Evolutionary conservation across 2,329 filamentous ascomycete species (phyloP).

Genomic region (Cephalotrichum gorgonifer): DNA sequence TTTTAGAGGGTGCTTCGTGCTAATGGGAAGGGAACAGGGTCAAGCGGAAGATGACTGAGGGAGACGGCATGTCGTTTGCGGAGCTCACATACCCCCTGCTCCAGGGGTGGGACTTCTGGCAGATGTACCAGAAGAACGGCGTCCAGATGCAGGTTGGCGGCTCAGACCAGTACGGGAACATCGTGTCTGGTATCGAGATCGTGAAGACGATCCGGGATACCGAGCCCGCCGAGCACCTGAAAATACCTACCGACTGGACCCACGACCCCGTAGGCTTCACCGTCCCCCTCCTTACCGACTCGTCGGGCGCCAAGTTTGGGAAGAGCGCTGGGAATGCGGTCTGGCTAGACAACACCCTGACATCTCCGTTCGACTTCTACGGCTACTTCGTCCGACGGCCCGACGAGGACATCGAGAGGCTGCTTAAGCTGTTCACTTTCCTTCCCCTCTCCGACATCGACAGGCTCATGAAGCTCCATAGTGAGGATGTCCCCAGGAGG

Average conservation of each 20-base stretch:
- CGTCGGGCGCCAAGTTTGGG: conserved; percentile 81
- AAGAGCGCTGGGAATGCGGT: conserved; percentile 91
- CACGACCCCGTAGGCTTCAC: conserved; percentile 74
- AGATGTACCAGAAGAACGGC: conserved; percentile 57
- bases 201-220: conserved; percentile 62
- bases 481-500: conserved; percentile 56
- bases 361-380: conserved; percentile 77
- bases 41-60: conserved; percentile 71
- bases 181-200: conserved; percentile 77
- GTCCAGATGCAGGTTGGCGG: conserved; percentile 87
- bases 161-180: conserved; percentile 94
- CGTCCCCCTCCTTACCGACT: conserved; percentile 77
- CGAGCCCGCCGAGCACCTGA: conserved; percentile 33
- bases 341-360: conserved; percentile 80
- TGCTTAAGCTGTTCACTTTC: conserved; percentile 88
- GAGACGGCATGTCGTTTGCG: conserved; percentile 86
- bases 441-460: conserved; percentile 61
- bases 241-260: conserved; percentile 28
- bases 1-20: neutral
- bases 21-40: conserved; percentile 32
- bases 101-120: conserved; percentile 96
- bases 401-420: conserved; percentile 70
- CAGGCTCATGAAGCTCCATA: conserved; percentile 57
- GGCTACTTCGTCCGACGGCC: conserved; percentile 78
- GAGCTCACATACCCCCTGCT: conserved; percentile 91